Evolutionary conservation across 1,284 basidiomycete species (phyloP), one percentile per base, ranked within the genome.

Genomic region (Microbotryomycetes sp.): DNA sequence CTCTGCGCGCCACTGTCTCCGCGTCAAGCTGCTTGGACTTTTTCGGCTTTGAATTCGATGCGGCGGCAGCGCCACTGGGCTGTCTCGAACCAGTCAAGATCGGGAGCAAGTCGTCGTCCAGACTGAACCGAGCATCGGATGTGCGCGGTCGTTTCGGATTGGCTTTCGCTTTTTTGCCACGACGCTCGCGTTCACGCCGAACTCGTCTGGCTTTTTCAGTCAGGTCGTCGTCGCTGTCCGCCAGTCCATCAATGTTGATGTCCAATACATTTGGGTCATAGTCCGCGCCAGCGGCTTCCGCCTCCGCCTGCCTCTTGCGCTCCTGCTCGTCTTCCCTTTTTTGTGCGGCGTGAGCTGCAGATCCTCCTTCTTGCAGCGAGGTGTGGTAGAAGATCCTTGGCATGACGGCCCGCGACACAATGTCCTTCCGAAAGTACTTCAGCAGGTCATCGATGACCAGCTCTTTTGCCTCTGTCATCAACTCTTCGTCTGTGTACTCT

Each of bases 371-470:
- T 80, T 75, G 81, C 79, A 80, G 81, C 21, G 73, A 74, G 52
- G 86, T 79, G 56, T 86, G 73, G 64, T 79, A 78, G 62, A 81
- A 77, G 50, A 89, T 69, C 45, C 83, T 82, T 5, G 77, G 75
- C 5, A 78, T 81, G 13, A 89, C 81, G 4, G 89, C 73, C 7
- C 83, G 80, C 47, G 85, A 84, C 69, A 80, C 79, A 30, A 91
- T 78, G 69, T 91, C 89, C 73, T 82, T 84, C 73, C 84, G 79
- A 55, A 91, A 78, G 54, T 82, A 68, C 3, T 72, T 75, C 61
- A 77, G 76, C 48, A 92, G 77, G 71, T 91, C 88, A 45, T 76
- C 77, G 50, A 85, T 64, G 53, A 91, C 82, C 52, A 83, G 75
- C 63, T 80, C 78, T 66, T 81, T 79, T 3, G 87, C 87, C 45